These are phyloP conservation scores for Penicillium capsulatum DNA, from an alignment of 2,329 filamentous ascomycete genomes.

Conservation along the genomic window DNA sequence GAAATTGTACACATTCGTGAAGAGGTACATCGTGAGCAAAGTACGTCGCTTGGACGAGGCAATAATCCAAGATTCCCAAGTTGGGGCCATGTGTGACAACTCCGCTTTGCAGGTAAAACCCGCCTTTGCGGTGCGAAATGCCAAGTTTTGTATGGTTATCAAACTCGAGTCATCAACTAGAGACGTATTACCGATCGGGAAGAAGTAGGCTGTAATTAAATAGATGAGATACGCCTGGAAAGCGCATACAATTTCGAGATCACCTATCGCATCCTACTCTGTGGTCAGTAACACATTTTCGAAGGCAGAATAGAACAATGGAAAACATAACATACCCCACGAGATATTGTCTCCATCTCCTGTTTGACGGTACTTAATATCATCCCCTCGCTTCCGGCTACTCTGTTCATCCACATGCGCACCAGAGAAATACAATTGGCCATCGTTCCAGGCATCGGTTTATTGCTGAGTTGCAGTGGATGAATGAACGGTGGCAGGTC, in stretches of 20 bases:
- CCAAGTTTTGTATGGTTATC: slow-evolving; percentile 51
- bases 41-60: slow-evolving; percentile 52
- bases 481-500: slow-evolving; percentile 27
- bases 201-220: slow-evolving; percentile 48
- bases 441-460: slow-evolving; percentile 12
- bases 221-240: slow-evolving; percentile 56
- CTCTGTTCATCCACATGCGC: slow-evolving; percentile 26
- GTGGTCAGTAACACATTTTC: no score
- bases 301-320: no score
- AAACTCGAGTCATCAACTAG: slow-evolving; percentile 43
- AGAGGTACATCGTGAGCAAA: slow-evolving; percentile 51
- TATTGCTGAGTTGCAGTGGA: slow-evolving; percentile 12
- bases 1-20: slow-evolving; percentile 49
- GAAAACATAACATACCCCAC: no score
- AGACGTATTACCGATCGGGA: slow-evolving; percentile 19
- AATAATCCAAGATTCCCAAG: slow-evolving; percentile 54
- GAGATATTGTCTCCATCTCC: slow-evolving; percentile 24
- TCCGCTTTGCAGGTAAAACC: slow-evolving; percentile 48
- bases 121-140: slow-evolving; percentile 37
- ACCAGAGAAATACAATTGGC: slow-evolving; percentile 28
- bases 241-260: slow-evolving; percentile 38
- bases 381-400: slow-evolving; percentile 25
- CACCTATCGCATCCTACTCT: slow-evolving; percentile 14
- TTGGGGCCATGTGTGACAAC: slow-evolving; percentile 36
- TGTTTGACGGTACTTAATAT: slow-evolving; percentile 17